Evolutionary conservation across 2,329 filamentous ascomycete species (phyloP), one percentile per base, ranked within the genome.

Genomic region (Endocalyx cinctus): DNA sequence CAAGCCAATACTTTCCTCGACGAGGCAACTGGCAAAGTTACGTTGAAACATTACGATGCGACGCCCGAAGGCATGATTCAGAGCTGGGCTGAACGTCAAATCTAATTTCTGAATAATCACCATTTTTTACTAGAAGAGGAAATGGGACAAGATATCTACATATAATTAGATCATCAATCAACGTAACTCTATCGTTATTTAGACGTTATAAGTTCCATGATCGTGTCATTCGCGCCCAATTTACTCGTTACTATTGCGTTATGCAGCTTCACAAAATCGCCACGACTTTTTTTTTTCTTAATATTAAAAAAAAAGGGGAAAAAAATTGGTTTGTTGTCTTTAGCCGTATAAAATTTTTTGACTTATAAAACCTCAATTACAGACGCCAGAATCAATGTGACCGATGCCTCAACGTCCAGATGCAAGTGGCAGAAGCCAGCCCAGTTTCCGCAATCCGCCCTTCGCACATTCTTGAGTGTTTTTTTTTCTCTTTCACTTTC

Each of bases 1-100:
- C 89, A 96, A 67, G 87, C 87, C 39, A 97, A 94, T 60, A 96
- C 90, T 1, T 73, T 81, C 36, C 55, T 92, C 25, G 77, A 83
- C 41, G 72, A 77, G 57, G 64, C 72, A 10, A 77, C 73, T 1
- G 86, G 84, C 37, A 75, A 80, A 57, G 85, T 94, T 18, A 72
- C 70, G 11, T 62, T 95, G 60, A 85, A 82, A 65, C 87, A 96
- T 64, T 96, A 96, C 61, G 86, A 94, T 47, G 74, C 88, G 1
- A 85, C 78, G 5, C 67, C 82, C 6, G 76, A 84, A 58, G 89
- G 89, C 5, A 80, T 97, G 68, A 82, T 94, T 41, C 72, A 86
- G 69, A 92, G 86, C 60, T 94, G 77, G 70, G 82, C 71, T 3
- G 84, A 88, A 49, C 69, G 78, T 35, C 58, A 69, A 38, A 48